Evolutionary conservation across 148 eudicot genomes (phyloP), one percentile per base, ranked within the genome.

Genomic region (Vaccinium vitisidaea): DNA sequence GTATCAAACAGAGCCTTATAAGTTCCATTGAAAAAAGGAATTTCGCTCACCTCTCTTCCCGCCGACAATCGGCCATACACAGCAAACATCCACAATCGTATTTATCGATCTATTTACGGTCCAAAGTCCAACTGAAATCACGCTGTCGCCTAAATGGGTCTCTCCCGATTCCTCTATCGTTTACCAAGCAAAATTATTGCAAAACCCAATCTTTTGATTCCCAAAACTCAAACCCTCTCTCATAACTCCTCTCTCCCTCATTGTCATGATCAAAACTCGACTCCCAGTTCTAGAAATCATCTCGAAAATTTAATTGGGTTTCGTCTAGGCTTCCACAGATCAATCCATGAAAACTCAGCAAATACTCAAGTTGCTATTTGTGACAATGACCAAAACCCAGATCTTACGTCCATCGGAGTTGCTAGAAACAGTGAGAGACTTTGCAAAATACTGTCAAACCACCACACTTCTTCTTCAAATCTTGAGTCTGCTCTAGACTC

Each of bases 361-460:
- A 75, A 85, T 19, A 77, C 84, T 78, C 81, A 80, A 46, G 14
- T 75, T 54, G 48, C 32, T 3, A 52, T 77, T 49, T 30, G 73
- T 14, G 55, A 80, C 30, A 76, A 69, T 81, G 86, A 84, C 78
- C 53, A 48, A 65, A 88, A 52, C 86, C 80, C 85, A 75, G 75
- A 84, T 63, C 30, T 75, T 30, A 11, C 78, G 78, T 49, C 83
- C 70, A 46, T 65, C 73, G 83, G 75, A 81, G 84, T 84, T 65
- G 10, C 78, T 32, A 80, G 86, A 80, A 90, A 93, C 53, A 83
- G 91, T 2, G 93, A 94, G 12, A 88, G 79, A 74, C 90, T 94
- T 69, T 88, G 91, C 84, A 90, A 88, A 87, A 53, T 91, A 7
- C 30, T 94, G 55, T 87, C 92, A 7, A 84, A 39, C 15, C 84